Conservation (phyloP, 805 yeast species). For the Clavispora asparagi region DNA sequence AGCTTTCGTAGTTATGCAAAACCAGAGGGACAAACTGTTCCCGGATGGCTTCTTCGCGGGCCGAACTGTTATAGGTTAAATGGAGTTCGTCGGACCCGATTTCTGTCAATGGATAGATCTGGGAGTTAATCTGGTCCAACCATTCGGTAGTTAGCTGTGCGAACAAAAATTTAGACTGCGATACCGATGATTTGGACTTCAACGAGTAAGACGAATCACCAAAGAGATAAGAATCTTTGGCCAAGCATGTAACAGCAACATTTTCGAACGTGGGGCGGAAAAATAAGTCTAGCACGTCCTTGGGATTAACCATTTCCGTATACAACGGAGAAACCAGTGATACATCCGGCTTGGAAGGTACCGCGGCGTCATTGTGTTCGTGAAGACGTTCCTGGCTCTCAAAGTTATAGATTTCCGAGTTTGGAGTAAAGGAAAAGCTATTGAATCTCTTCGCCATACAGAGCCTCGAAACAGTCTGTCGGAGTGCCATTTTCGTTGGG, state of each 20-base stretch:
- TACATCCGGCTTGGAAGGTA: constrained; percentile 25
- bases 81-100: constrained; percentile 9
- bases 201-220: not conserved
- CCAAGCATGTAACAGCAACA: constrained; percentile 23
- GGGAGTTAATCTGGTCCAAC: constrained; percentile 23
- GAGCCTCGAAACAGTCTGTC: not conserved
- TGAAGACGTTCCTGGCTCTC: constrained; percentile 24
- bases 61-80: constrained; percentile 9
- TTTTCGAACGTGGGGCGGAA: constrained; percentile 26
- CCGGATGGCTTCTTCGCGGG: not conserved
- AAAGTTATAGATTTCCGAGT: constrained; percentile 22
- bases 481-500: not conserved
- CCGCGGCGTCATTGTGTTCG: constrained; percentile 28
- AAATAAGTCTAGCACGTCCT: constrained; percentile 29
- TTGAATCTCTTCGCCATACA: not conserved
- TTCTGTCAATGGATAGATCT: constrained; percentile 13
- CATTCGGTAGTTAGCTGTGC: constrained; percentile 25
- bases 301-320: constrained; percentile 28
- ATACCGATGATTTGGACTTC: constrained; percentile 3
- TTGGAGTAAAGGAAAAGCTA: constrained; percentile 20
- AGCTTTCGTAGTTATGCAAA: not conserved
- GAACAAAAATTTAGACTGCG: constrained; percentile 18
- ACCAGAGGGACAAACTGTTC: constrained; percentile 2
- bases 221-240: constrained; percentile 21
- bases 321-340: constrained; percentile 15